phyloP scores from a whole-genome alignment of 345 rosid genomes.

The Aquilaria malaccensis region DNA sequence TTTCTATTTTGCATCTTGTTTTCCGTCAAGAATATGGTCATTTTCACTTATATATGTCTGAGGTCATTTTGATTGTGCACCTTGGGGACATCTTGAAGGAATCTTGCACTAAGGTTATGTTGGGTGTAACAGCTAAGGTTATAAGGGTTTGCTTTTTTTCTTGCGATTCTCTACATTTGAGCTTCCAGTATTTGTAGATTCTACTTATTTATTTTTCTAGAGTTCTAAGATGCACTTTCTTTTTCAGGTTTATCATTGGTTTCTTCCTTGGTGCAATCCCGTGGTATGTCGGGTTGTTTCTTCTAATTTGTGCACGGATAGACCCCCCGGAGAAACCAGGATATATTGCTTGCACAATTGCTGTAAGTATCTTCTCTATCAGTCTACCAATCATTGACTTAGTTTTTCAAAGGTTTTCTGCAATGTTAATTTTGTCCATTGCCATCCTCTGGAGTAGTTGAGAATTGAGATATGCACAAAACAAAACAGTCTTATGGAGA shows the following conservation, averaged over 20 bases:
- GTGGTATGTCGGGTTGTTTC: conserved; percentile 67
- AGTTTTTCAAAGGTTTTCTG: too few species aligned
- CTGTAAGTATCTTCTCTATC: conserved; percentile 40
- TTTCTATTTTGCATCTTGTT: too few species aligned
- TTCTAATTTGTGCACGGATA: conserved; percentile 56
- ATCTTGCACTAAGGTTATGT: background rate
- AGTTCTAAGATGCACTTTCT: conserved; percentile 7
- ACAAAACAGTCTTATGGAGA: too few species aligned
- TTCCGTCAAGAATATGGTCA: too few species aligned
- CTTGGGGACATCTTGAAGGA: background rate
- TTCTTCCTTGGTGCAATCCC: conserved; percentile 87
- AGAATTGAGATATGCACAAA: too few species aligned
- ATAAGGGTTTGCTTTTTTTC: background rate
- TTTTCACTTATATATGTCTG: too few species aligned
- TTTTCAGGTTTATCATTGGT: conserved; percentile 69
- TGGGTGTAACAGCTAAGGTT: background rate
- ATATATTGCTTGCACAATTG: conserved; percentile 79
- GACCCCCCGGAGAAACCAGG: conserved; percentile 90
- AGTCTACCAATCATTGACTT: background rate
- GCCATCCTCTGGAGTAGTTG: too few species aligned
- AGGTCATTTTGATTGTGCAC: too few species aligned
- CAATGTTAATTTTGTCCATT: background rate
- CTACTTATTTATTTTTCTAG: conserved; percentile 6
- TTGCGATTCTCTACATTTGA: background rate
- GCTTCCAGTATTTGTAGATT: background rate